These are phyloP conservation scores for Darksidea phi DNA, from an alignment of 495 filamentous ascomycete genomes.

Conservation along the genomic window DNA sequence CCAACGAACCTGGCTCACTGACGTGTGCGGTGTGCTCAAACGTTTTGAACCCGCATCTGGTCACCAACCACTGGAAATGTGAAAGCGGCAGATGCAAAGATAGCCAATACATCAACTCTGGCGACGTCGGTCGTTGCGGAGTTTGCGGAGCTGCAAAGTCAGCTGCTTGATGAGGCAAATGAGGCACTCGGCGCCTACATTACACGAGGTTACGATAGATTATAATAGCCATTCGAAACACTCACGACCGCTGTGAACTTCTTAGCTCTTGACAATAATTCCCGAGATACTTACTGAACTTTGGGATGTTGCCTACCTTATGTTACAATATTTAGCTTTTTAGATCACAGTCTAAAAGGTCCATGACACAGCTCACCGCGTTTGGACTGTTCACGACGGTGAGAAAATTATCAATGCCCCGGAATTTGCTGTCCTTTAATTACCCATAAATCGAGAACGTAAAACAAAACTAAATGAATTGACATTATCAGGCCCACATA, in stretches of 20 bases:
- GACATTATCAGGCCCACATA: no score
- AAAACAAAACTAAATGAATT: no score
- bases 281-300: no score
- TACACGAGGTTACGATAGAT: neutral
- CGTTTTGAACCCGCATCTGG: slow-evolving; percentile 55
- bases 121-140: slow-evolving; percentile 64
- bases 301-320: no score
- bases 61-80: slow-evolving; percentile 61
- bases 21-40: slow-evolving; percentile 66
- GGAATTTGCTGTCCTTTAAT: no score
- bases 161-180: neutral
- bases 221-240: slow-evolving; percentile 9
- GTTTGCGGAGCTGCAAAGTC: slow-evolving; percentile 54
- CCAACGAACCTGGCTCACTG: slow-evolving; percentile 50
- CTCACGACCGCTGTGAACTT: no score
- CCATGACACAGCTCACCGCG: no score
- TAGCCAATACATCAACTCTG: slow-evolving; percentile 60
- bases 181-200: neutral
- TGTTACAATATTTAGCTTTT: neutral
- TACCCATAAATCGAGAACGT: no score
- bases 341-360: neutral
- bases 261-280: no score
- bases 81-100: slow-evolving; percentile 52
- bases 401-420: no score
- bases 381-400: no score